These are phyloP conservation scores for Talaromyces marneffei DNA, from an alignment of 2,329 filamentous ascomycete genomes.

Conservation along the genomic window DNA sequence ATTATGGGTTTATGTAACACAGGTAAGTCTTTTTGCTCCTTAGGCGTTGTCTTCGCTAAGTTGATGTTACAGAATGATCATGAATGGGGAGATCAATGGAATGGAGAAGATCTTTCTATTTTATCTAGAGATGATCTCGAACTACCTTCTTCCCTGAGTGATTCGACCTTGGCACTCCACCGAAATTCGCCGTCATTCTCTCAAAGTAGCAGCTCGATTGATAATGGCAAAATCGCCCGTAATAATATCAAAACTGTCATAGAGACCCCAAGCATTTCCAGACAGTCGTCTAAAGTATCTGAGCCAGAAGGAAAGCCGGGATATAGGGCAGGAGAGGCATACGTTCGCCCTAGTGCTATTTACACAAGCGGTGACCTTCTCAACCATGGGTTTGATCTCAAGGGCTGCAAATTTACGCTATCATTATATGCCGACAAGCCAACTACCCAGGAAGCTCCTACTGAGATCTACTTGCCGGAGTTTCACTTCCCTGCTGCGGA, in stretches of 20 bases:
- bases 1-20: conserved; percentile 77
- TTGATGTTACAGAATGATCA: conserved; percentile 64
- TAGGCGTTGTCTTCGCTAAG: not conserved
- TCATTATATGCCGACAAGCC: conserved; percentile 57
- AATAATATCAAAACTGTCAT: conserved; percentile 69
- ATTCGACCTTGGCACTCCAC: conserved; percentile 32
- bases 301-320: conserved; percentile 56
- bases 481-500: conserved; percentile 81
- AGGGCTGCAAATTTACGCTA: conserved; percentile 69
- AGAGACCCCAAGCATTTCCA: conserved; percentile 51
- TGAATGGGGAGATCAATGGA: conserved; percentile 88
- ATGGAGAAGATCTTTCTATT: conserved; percentile 93
- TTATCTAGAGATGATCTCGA: conserved; percentile 75
- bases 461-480: conserved; percentile 78
- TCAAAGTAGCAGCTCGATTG: conserved; percentile 43
- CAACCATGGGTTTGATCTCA: conserved; percentile 75
- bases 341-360: conserved; percentile 77
- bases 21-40: conserved; percentile 43
- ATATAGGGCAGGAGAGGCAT: conserved; percentile 86
- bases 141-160: conserved; percentile 37
- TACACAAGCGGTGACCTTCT: conserved; percentile 65
- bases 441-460: conserved; percentile 62
- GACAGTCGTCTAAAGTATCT: conserved; percentile 49
- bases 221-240: conserved; percentile 57
- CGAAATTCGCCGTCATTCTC: conserved; percentile 50